Base-by-base conservation (phyloP, 306 rosid species). In the Coriaria nepalensis region DNA sequence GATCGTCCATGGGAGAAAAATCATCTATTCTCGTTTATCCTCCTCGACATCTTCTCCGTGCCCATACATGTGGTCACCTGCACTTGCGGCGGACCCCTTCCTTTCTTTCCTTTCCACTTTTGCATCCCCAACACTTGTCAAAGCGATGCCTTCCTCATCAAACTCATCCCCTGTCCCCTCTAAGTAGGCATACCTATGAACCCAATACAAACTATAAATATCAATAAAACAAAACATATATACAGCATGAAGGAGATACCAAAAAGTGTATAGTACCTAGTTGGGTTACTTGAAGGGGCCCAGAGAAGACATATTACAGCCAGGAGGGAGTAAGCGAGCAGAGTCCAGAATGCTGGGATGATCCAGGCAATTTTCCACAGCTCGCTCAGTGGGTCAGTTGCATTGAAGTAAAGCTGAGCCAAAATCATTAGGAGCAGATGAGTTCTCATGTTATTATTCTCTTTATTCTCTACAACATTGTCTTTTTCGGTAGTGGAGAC, bases 311-410 rank as follows among this genome's bases (percentile, higher is more conserved):
- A 87, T 50, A 87, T 78, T 54, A 80, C 73, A 34, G 57, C 65
- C 78, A 87, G 61, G 36, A 87, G 82, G 68, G 74, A 67, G 61
- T 61, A 87, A 38, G 94, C 80, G 65, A 87, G 82, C 53, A 80
- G 55, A 57, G 62, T 62, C 96, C 96, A 87, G 72, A 87, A 78
- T 9, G 93, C 92, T 37, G 96, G 94, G 69, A 87, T 83, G 62
- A 87, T 66, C 96, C 96, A 87, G 13, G 96, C 87, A 43, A 87
- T 83, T 73, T 76, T 79, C 96, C 96, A 87, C 65, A 83, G 72
- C 79, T 83, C 96, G 42, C 87, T 83, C 63, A 87, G 56, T 2
- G 96, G 94, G 45, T 83, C 94, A 8, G 94, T 78, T 52, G 96
- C 96, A 68, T 87, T 83, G 77, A 83, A 87, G 78, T 87, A 87